These are phyloP conservation scores for Aspergillus heteromorphus DNA, from an alignment of 495 filamentous ascomycete species.

Conservation along the genomic window DNA sequence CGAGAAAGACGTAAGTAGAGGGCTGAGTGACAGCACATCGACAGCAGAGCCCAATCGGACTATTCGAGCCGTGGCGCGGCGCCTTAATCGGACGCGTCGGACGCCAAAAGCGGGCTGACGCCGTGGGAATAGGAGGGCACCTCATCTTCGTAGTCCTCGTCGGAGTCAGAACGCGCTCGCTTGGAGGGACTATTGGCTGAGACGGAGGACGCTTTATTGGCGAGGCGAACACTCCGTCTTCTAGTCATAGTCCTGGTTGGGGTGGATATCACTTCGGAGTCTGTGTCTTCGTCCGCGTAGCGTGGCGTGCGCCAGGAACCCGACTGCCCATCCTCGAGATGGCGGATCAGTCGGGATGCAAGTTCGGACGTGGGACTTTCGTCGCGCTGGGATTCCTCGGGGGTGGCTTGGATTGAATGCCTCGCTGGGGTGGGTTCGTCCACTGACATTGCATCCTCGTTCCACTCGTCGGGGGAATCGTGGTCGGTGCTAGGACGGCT, in stretches of 20 bases:
- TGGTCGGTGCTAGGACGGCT: too few relatives aligned
- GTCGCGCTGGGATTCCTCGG: background rate
- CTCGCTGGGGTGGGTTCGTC: conserved; percentile 1
- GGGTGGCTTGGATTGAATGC: background rate
- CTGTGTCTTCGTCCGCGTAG: background rate
- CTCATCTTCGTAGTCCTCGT: background rate
- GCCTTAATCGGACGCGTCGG: background rate
- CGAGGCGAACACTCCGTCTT: background rate
- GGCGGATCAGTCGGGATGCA: background rate
- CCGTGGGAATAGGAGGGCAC: conserved; percentile 2
- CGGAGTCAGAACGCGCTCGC: background rate
- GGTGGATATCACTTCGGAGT: background rate
- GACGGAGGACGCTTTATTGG: too few relatives aligned
- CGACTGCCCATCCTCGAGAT: background rate
- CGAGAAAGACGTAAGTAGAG: too few relatives aligned
- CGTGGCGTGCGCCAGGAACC: background rate
- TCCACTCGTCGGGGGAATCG: background rate
- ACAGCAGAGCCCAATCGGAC: too few relatives aligned
- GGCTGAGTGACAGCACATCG: too few relatives aligned
- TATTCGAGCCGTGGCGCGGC: too few relatives aligned
- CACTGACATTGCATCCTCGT: conserved; percentile 13
- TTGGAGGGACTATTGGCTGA: background rate
- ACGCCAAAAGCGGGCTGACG: conserved; percentile 3
- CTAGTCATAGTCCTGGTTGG: background rate
- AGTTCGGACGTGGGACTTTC: background rate